These are phyloP conservation scores for Shiraia bambusicola DNA, from an alignment of 2,329 filamentous ascomycete species.

Conservation along the genomic window DNA sequence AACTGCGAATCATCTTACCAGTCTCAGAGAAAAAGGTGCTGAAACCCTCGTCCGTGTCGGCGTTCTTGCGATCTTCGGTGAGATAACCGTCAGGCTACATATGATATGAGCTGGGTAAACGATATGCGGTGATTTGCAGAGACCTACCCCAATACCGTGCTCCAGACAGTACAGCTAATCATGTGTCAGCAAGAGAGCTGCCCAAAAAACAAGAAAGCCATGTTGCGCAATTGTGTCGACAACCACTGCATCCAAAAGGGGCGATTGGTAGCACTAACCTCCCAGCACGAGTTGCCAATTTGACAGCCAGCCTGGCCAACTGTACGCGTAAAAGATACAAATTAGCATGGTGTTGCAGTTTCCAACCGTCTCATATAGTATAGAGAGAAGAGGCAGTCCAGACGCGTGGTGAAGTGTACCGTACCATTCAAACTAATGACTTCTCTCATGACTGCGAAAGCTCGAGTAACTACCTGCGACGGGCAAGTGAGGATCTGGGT, in stretches of 20 bases:
- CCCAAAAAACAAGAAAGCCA: too few relatives aligned
- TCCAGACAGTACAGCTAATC: slow-evolving; percentile 97
- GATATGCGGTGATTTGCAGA: too few relatives aligned
- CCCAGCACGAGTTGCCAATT: slow-evolving; percentile 99
- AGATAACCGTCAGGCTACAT: slow-evolving; percentile 93
- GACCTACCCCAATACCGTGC: slow-evolving; percentile 70
- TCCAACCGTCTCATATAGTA: slow-evolving; percentile 18
- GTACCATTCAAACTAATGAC: slow-evolving; percentile 98
- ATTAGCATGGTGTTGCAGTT: slow-evolving; percentile 53
- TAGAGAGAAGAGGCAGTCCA: slow-evolving; percentile 48
- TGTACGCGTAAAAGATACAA: slow-evolving; percentile 53
- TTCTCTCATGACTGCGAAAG: slow-evolving; percentile 81
- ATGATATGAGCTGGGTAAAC: too few relatives aligned
- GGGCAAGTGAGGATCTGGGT: too few relatives aligned
- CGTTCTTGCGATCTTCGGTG: slow-evolving; percentile 94
- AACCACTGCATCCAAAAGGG: slow-evolving; percentile 28
- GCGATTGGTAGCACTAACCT: slow-evolving; percentile 67
- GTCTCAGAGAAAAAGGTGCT: slow-evolving; percentile 99
- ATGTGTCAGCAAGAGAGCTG: slow-evolving; percentile 28
- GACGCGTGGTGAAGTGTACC: slow-evolving; percentile 46
- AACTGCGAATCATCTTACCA: slow-evolving; percentile 61
- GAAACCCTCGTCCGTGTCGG: slow-evolving; percentile 94
- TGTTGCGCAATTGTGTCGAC: too few relatives aligned
- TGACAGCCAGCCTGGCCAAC: slow-evolving; percentile 99
- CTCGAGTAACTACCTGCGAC: too few relatives aligned